phyloP scores from a whole-genome alignment of 306 rosid genomes.

The Nissolia schottii region DNA sequence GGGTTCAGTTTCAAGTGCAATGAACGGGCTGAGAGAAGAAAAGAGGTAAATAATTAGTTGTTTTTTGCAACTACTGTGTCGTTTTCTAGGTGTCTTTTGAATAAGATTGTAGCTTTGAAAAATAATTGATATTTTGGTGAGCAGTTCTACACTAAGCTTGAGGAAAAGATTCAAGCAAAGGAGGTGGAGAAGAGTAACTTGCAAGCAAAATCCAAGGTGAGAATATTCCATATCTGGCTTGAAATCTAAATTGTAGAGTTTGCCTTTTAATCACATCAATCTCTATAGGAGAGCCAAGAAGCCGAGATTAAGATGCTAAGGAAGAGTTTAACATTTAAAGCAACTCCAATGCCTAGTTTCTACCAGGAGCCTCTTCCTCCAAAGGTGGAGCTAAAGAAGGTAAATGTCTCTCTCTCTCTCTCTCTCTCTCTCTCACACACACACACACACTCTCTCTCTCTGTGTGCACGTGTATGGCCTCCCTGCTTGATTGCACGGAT shows the following conservation, averaged over 20 bases:
- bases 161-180: constrained; percentile 92
- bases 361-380: constrained; percentile 77
- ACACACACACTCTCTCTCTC: neutral
- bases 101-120: constrained; percentile 10
- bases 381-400: constrained; percentile 67
- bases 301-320: constrained; percentile 67
- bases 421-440: too few species aligned
- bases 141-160: constrained; percentile 89
- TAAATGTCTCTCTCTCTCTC: constrained; percentile 10
- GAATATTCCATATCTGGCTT: constrained; percentile 18
- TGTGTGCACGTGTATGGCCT: neutral
- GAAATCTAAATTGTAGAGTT: neutral
- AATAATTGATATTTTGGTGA: constrained; percentile 19
- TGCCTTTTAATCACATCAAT: neutral
- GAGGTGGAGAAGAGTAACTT: constrained; percentile 75
- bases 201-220: constrained; percentile 89
- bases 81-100: constrained; percentile 3
- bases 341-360: constrained; percentile 74
- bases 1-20: constrained; percentile 89
- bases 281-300: constrained; percentile 72
- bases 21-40: constrained; percentile 95
- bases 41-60: constrained; percentile 61
- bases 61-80: neutral
- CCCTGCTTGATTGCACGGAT: neutral
- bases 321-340: constrained; percentile 65